Base-by-base conservation (phyloP, 2,329 filamentous ascomycete species). In the Aspergillus flavus region DNA sequence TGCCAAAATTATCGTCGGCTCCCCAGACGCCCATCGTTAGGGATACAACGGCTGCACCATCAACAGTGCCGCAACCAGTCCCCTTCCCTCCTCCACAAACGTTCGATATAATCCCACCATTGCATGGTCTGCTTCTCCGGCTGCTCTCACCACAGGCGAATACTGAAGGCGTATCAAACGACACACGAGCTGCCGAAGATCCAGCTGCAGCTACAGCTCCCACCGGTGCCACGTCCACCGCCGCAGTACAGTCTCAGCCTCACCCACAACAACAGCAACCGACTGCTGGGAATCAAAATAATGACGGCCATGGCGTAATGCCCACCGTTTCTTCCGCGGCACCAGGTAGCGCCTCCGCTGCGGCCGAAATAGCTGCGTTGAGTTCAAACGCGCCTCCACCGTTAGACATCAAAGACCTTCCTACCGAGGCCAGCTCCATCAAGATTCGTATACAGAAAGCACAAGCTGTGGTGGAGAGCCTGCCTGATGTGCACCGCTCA, bases 391-490 rank as follows among this genome's bases (percentile, higher is more conserved):
- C 68, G 60, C 73, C 73, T 73, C 71, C 78, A 83, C 78, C 83
- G 21, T 79, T 89, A 53, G 84, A 88, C 64, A 83, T 86, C 65
- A 96, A 96, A 76, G 91, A 96, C 70, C 86, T 98, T 19, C 88
- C 91, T 2, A 86, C 88, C 2, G 92, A 92, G 41, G 91, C 92
- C 1, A 91, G 93, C 72, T 85, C 86, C 41, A 83, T 97, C 71
- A 94, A 92, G 78, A 89, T 94, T 78, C 92, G 92, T 78, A 86
- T 98, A 63, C 90, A 93, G 76, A 90, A 89, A 69, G 93, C 94
- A 57, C 85, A 91, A 57, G 84, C 69, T 3, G 77, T 79, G 12
- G 75, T 83, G 12, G 75, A 78, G 56, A 72, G 69, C 41, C 67
- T 83, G 45, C 80, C 81, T 11, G 81, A 83, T 65, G 72, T 81